phyloP scores from a whole-genome alignment of 352 stramenopile species.

The Aphanomyces euteiches region DNA sequence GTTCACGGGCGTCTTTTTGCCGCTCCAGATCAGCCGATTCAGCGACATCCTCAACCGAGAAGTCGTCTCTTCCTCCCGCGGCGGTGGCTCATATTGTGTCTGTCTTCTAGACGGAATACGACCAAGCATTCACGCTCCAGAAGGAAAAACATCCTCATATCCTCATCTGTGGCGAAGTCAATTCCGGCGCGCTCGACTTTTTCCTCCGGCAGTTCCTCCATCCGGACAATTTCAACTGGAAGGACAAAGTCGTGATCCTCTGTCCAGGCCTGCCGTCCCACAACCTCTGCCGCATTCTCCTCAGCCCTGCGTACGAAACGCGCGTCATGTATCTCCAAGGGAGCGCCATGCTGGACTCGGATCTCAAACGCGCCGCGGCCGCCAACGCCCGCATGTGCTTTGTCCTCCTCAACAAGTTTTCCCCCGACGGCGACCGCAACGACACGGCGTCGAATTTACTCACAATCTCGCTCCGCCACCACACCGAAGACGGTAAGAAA shows the following conservation, averaged over 20 bases:
- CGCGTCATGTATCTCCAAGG: conserved; percentile 74
- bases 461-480: conserved; percentile 68
- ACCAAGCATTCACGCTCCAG: conserved; percentile 62
- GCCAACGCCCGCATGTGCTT: conserved; percentile 59
- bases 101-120: conserved; percentile 56
- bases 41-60: conserved; percentile 70
- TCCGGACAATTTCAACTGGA: conserved; percentile 55
- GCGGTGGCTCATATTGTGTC: neutral
- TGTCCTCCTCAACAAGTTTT: conserved; percentile 74
- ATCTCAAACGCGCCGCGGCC: conserved; percentile 59
- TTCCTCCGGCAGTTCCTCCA: conserved; percentile 80
- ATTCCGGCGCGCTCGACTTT: conserved; percentile 63
- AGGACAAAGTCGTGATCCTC: conserved; percentile 68
- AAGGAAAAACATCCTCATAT: conserved; percentile 63
- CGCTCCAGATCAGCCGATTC: conserved; percentile 60
- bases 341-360: conserved; percentile 64
- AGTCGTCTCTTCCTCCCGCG: conserved; percentile 33
- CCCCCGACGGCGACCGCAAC: conserved; percentile 51
- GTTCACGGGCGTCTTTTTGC: conserved; percentile 62
- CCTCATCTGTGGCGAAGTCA: conserved; percentile 72
- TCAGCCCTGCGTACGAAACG: conserved; percentile 71
- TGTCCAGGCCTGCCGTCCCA: conserved; percentile 54
- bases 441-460: conserved; percentile 70
- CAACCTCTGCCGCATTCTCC: conserved; percentile 55
- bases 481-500: conserved; percentile 55